Base-by-base conservation (phyloP, 2,329 filamentous ascomycete genomes). In the Aspergillus ruber region DNA sequence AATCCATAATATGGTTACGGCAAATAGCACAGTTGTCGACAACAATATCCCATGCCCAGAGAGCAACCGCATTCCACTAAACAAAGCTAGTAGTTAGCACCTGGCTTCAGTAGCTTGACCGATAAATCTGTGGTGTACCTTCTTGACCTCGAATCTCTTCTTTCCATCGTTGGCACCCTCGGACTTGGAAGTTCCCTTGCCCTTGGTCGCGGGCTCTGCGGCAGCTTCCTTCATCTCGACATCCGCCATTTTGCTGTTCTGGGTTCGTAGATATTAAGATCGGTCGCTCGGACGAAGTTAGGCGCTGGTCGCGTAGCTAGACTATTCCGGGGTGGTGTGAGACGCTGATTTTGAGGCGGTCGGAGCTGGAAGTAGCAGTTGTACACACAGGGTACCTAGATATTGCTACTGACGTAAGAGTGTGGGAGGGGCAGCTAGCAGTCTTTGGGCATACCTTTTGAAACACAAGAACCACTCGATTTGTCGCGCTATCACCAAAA, bases 21-120 rank as follows among this genome's bases (percentile, higher is more conserved):
- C 93, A 98, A 67, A 98, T 98, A 62, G 93, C 93, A 68, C 93
- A 98, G 79, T 98, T 98, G 74, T 98, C 93, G 52, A 98, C 93
- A 27, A 97, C 90, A 50, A 98, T 98, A 67, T 98, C 93, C 93
- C 93, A 98, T 0, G 93, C 93, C 93, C 93, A 98, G 2, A 98
- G 79, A 36, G 93, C 90, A 44, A 98, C 93, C 0, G 93, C 93
- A 62, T 97, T 97, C 93, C 93, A 98, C 91, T 96, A 63, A 39
- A 54, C 23, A 25, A 27, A 43, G 17, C 52, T 42, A 59, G 50
- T 51, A 41, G 13, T 12, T 10, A 32, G 15, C 3, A 10, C 17
- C 46, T 32, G 45, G 43, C 10, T 20, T 10, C 21, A 15, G 29
- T 25, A 20, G 43, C 35, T 8, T 35, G 3, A 17, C 5, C 10